These are phyloP conservation scores for Atalantia buxifolia DNA, from an alignment of 345 rosid species.

Conservation along the genomic window DNA sequence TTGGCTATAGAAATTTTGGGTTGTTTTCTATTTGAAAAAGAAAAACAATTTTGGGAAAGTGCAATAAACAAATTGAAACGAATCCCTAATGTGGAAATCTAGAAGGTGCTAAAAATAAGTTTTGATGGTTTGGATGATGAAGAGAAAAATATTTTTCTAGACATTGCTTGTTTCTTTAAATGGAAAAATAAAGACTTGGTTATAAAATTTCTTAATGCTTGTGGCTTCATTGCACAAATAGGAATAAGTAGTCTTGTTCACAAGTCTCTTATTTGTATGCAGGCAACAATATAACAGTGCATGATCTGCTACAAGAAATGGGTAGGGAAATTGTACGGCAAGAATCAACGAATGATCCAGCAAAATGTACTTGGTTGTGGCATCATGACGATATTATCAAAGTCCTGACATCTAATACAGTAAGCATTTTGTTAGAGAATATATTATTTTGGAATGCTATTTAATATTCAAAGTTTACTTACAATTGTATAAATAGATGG, in stretches of 20 bases:
- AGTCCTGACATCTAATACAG: too few relatives aligned
- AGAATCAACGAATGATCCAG: background rate
- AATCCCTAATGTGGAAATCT: background rate
- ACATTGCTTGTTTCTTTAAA: constrained; percentile 21
- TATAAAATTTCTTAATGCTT: background rate
- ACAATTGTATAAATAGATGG: too few relatives aligned
- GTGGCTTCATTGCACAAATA: background rate
- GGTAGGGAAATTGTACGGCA: constrained; percentile 7
- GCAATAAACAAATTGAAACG: background rate
- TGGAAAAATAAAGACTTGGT: too few relatives aligned
- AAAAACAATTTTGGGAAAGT: background rate
- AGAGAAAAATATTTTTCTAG: constrained; percentile 7
- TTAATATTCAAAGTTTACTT: too few relatives aligned
- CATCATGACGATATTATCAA: background rate
- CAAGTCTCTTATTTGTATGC: constrained; percentile 1
- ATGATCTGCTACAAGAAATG: constrained; percentile 9
- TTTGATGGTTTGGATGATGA: constrained; percentile 1
- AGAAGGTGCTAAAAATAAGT: background rate
- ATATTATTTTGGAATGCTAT: too few relatives aligned
- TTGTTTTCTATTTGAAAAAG: background rate
- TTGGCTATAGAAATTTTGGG: constrained; percentile 12
- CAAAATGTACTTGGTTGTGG: constrained; percentile 3
- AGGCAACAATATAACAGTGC: background rate
- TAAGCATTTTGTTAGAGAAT: too few relatives aligned
- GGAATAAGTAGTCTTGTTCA: background rate